Conservation (phyloP, 306 rosid species). For the Trichosanthes truncata region DNA sequence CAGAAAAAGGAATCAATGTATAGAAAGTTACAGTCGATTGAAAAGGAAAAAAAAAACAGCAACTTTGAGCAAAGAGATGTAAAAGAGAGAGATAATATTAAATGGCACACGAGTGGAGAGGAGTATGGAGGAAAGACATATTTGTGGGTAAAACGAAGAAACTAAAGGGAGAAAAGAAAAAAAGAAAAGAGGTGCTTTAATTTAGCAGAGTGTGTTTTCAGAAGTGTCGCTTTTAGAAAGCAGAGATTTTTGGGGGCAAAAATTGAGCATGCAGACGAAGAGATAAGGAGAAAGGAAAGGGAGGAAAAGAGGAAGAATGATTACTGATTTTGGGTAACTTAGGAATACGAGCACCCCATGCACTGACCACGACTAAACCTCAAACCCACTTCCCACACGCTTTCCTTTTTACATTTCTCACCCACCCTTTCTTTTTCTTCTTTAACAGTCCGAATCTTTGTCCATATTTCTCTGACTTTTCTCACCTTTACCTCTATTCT, state of each 20-base stretch:
- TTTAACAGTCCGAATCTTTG: constrained; percentile 1
- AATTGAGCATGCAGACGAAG: background rate
- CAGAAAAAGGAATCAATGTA: background rate
- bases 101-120: background rate
- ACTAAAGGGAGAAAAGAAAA: background rate
- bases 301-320: background rate
- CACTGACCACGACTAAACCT: constrained; percentile 9
- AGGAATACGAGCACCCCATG: background rate
- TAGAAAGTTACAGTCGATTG: too few species aligned
- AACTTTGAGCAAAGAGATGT: background rate
- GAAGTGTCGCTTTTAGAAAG: constrained; percentile 3
- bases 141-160: background rate
- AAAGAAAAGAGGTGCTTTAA: background rate
- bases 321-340: background rate
- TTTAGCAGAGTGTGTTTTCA: background rate
- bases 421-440: background rate
- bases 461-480: background rate
- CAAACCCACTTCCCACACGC: constrained; percentile 10
- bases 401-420: background rate
- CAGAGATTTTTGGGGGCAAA: background rate
- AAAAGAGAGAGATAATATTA: background rate
- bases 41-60: background rate
- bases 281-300: background rate
- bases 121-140: background rate
- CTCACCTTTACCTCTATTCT: background rate